Percentiles rank a stretch among this genome's conserved stretches.
Conservation (phyloP, 306 rosid genomes). For the Prunus mira region DNA sequence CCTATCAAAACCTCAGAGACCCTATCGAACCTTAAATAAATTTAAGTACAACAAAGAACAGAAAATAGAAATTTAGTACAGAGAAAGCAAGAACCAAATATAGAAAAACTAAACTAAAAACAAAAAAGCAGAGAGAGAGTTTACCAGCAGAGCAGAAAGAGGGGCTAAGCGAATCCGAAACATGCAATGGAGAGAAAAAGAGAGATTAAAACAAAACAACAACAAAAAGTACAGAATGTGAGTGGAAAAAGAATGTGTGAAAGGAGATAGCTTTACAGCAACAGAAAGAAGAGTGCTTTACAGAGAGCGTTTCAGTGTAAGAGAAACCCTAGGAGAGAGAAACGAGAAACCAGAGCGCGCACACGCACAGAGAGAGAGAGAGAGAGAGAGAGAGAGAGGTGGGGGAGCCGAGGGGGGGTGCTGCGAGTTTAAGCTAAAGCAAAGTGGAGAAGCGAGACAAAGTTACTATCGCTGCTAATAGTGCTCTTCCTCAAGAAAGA, state of each 20-base stretch:
- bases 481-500: neutral
- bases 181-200: constrained; percentile 8
- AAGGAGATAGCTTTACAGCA: neutral
- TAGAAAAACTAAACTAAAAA: neutral
- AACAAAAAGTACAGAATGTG: neutral
- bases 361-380: neutral
- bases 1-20: constrained; percentile 24
- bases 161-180: neutral
- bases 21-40: neutral
- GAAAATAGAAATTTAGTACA: neutral
- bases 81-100: neutral
- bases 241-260: neutral
- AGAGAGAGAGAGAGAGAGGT: neutral
- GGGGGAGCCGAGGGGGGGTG: neutral
- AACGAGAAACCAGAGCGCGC: neutral
- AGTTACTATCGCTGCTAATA: neutral
- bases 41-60: neutral
- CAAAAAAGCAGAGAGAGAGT: neutral
- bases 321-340: constrained; percentile 15
- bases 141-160: neutral
- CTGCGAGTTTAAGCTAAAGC: constrained; percentile 44
- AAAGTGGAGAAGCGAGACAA: neutral
- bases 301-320: neutral
- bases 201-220: neutral
- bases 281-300: neutral